Percentiles rank a stretch among this genome's conserved stretches.
Evolutionary conservation across 2,329 filamentous ascomycete genomes (phyloP).

Genomic region (Aspergillus versicolor): DNA sequence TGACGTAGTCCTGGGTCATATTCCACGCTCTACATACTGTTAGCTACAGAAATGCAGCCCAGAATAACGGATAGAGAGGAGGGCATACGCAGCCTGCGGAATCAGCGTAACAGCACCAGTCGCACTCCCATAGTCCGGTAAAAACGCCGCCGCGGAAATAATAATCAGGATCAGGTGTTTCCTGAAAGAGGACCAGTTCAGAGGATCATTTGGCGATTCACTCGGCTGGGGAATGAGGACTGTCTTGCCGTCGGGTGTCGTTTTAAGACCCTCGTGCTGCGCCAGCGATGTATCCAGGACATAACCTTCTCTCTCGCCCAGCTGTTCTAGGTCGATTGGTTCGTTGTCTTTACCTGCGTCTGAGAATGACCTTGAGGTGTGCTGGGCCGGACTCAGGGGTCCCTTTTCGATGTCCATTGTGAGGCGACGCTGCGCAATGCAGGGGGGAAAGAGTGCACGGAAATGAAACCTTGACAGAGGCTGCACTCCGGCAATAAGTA

Average conservation of each 20-base stretch:
- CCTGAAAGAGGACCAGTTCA: conserved; percentile 36
- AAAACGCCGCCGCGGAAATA: conserved; percentile 38
- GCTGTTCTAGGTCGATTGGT: conserved; percentile 11
- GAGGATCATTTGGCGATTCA: conserved; percentile 39
- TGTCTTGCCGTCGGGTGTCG: conserved; percentile 32
- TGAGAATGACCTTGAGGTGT: neutral
- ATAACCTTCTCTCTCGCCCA: conserved; percentile 14
- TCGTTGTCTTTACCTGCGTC: neutral
- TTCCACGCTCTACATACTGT: conserved; percentile 28
- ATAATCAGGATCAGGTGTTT: conserved; percentile 40
- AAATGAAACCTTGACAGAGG: too few species aligned
- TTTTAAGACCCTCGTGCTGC: conserved; percentile 25
- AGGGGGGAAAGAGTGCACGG: neutral
- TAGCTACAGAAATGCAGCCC: neutral
- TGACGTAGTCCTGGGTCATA: conserved; percentile 39
- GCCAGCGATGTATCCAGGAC: conserved; percentile 4
- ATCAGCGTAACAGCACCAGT: conserved; percentile 42
- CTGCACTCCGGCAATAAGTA: too few species aligned
- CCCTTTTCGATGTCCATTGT: neutral
- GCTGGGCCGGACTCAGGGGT: too few species aligned
- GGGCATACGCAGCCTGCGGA: conserved; percentile 33
- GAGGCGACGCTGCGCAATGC: neutral
- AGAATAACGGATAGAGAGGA: neutral
- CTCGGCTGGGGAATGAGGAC: conserved; percentile 42
- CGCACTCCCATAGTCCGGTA: conserved; percentile 45